Conservation (phyloP, 768 basidiomycete species). For the Strobilomyces dryophilus region DNA sequence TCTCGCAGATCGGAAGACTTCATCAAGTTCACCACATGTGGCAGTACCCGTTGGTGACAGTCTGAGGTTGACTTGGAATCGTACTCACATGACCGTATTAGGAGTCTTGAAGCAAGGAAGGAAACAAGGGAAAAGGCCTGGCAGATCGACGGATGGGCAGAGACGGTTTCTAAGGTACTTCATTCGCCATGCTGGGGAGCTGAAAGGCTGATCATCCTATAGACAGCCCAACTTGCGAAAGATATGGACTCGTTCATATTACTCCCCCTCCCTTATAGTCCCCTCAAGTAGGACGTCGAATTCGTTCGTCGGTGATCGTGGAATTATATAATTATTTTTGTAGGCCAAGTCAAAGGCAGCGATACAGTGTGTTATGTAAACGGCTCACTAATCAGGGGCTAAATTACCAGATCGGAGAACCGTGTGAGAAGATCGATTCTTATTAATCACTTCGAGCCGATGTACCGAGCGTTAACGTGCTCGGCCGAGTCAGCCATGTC, state of each 20-base stretch:
- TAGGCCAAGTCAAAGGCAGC: not conserved
- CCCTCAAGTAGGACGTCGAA: slow-evolving; percentile 56
- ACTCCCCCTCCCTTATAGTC: slow-evolving; percentile 74
- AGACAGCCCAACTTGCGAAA: slow-evolving; percentile 88
- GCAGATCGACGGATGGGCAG: slow-evolving; percentile 93
- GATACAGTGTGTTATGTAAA: not conserved
- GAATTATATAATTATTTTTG: not conserved
- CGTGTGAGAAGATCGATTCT: slow-evolving; percentile 19
- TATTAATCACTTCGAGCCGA: slow-evolving; percentile 6
- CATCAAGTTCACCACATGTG: slow-evolving; percentile 95
- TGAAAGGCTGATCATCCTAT: slow-evolving; percentile 8
- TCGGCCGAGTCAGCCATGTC: slow-evolving; percentile 20
- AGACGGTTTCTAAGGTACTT: slow-evolving; percentile 82
- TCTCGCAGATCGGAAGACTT: slow-evolving; percentile 78
- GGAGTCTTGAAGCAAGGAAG: slow-evolving; percentile 76
- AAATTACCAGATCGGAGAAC: slow-evolving; percentile 4
- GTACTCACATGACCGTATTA: slow-evolving; percentile 25
- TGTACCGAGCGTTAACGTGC: not conserved
- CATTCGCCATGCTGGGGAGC: slow-evolving; percentile 12
- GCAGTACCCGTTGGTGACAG: slow-evolving; percentile 80
- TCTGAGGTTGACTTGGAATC: slow-evolving; percentile 2
- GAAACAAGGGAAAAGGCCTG: slow-evolving; percentile 86
- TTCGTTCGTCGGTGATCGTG: too few relatives aligned
- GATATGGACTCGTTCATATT: slow-evolving; percentile 87
- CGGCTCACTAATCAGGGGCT: slow-evolving; percentile 2